Evolutionary conservation across 768 basidiomycete species (phyloP).

Genomic region (Russula brevipes): DNA sequence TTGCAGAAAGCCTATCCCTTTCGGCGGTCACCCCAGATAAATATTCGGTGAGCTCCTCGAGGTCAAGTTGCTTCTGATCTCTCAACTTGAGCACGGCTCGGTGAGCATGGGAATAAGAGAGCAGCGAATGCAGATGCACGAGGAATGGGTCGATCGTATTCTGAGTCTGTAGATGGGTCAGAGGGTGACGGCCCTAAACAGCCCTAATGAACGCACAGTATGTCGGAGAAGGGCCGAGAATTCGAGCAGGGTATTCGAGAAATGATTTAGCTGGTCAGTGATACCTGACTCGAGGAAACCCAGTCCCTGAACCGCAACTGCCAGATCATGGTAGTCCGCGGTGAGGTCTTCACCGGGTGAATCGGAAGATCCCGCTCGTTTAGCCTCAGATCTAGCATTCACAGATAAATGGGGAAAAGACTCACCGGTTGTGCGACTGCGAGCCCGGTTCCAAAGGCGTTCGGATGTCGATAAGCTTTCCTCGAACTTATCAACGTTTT

Average conservation of each 20-base stretch:
- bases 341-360: constrained; percentile 83
- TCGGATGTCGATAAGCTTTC: constrained; percentile 84
- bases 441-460: constrained; percentile 69
- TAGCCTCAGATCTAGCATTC: constrained; percentile 62
- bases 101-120: constrained; percentile 92
- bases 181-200: background rate
- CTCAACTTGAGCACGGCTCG: constrained; percentile 91
- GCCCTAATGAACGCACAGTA: constrained; percentile 45
- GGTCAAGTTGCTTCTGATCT: constrained; percentile 98
- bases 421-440: constrained; percentile 85
- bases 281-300: constrained; percentile 98
- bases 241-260: constrained; percentile 92
- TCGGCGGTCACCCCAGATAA: constrained; percentile 89
- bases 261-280: constrained; percentile 94
- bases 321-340: constrained; percentile 94
- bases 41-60: constrained; percentile 95
- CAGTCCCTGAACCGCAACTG: constrained; percentile 92
- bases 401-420: constrained; percentile 30
- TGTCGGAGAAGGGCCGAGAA: constrained; percentile 88
- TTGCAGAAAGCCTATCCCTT: constrained; percentile 84
- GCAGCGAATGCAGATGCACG: constrained; percentile 80
- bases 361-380: constrained; percentile 78
- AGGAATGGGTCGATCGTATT: constrained; percentile 91
- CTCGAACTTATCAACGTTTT: constrained; percentile 92
- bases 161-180: constrained; percentile 53